A percentile compares a stretch with the other conserved stretches of the same genome.
phyloP scores from a whole-genome alignment of 2,329 filamentous ascomycete species.

The Diaporthe australafricana region DNA sequence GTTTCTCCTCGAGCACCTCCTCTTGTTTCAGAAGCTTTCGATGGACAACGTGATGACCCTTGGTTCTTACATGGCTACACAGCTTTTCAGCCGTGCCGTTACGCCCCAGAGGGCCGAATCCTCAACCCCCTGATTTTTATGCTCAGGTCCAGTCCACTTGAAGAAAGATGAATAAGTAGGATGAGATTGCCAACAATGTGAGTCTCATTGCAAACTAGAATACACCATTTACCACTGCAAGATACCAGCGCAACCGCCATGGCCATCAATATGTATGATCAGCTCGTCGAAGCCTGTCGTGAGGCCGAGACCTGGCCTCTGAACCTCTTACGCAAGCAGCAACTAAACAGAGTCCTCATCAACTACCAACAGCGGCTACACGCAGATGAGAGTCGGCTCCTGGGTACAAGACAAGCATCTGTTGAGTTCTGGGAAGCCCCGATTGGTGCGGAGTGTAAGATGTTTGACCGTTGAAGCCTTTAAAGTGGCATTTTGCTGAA shows the following conservation, averaged over 20 bases:
- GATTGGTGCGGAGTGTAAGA: neutral
- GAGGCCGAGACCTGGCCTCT: conserved; percentile 14
- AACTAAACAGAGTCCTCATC: neutral
- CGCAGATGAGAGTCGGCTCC: conserved; percentile 1
- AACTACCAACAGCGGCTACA: neutral
- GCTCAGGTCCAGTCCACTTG: neutral
- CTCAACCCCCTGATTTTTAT: neutral
- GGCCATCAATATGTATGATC: conserved; percentile 4
- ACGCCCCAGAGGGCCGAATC: neutral
- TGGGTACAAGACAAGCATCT: neutral
- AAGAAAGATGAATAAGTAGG: neutral
- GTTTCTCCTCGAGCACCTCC: neutral
- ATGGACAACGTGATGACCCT: neutral
- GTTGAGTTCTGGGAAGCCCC: conserved; percentile 10
- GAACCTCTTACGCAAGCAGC: conserved; percentile 14
- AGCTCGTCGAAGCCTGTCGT: conserved; percentile 2
- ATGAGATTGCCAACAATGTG: neutral
- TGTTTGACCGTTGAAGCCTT: fast-evolving
- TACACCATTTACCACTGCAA: neutral
- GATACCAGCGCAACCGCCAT: neutral
- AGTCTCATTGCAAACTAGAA: neutral
- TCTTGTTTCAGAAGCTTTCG: neutral
- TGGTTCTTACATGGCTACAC: neutral
- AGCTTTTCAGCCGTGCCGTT: neutral
- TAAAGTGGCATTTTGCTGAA: neutral